phyloP scores from a whole-genome alignment of 768 basidiomycete genomes.

The Amanita jacksonii region DNA sequence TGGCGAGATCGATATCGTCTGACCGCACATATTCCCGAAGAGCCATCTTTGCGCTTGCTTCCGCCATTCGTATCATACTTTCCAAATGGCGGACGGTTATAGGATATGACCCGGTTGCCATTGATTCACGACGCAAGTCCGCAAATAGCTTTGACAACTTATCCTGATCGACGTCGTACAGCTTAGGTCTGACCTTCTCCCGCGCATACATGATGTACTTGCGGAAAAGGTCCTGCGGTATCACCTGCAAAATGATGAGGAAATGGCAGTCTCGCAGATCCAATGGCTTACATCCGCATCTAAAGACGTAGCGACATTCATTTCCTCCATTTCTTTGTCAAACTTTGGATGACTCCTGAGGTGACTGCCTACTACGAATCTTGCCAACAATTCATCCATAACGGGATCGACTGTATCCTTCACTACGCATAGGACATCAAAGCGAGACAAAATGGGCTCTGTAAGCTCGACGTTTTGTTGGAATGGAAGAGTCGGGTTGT shows the following conservation, averaged over 20 bases:
- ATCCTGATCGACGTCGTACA: slow-evolving; percentile 93
- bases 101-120: slow-evolving; percentile 97
- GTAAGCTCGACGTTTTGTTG: slow-evolving; percentile 98
- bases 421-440: slow-evolving; percentile 96
- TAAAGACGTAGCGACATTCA: slow-evolving; percentile 80
- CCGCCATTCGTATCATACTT: slow-evolving; percentile 99
- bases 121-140: slow-evolving; percentile 90
- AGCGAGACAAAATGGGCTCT: slow-evolving; percentile 95
- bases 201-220: slow-evolving; percentile 99
- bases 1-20: slow-evolving; percentile 96
- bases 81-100: slow-evolving; percentile 97
- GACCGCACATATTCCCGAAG: slow-evolving; percentile 90
- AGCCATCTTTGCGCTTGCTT: slow-evolving; percentile 98
- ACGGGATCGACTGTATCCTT: slow-evolving; percentile 97
- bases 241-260: slow-evolving; percentile 49
- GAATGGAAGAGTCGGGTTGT: slow-evolving; percentile 98
- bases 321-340: slow-evolving; percentile 78
- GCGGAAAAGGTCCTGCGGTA: slow-evolving; percentile 90
- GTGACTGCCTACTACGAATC: slow-evolving; percentile 98
- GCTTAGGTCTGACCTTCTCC: slow-evolving; percentile 85
- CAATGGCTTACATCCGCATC: slow-evolving; percentile 77
- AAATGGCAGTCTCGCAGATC: slow-evolving; percentile 1
- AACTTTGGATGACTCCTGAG: slow-evolving; percentile 92
- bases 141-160: slow-evolving; percentile 91
- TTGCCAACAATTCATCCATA: slow-evolving; percentile 90